These are phyloP conservation scores for Raffaelea arxii DNA, from an alignment of 2,329 filamentous ascomycete genomes.

Conservation along the genomic window DNA sequence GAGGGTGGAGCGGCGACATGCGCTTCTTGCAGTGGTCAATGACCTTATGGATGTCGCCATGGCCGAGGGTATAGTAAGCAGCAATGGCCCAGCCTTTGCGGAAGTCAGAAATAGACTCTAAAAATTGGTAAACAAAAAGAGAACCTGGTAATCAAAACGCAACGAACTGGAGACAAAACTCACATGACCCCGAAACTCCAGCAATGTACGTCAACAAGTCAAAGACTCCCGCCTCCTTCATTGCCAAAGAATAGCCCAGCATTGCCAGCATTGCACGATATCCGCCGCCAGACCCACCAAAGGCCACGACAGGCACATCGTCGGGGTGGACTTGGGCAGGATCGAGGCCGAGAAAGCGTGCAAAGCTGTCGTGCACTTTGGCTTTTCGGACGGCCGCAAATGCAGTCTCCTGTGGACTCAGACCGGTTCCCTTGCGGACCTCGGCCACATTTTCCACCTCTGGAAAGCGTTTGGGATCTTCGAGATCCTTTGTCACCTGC, in stretches of 20 bases:
- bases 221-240: constrained; percentile 19
- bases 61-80: constrained; percentile 21
- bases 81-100: constrained; percentile 18
- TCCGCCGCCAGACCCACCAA: constrained; percentile 21
- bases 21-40: constrained; percentile 22
- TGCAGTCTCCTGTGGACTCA: constrained; percentile 18
- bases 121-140: too few relatives aligned
- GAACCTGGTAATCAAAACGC: too few relatives aligned
- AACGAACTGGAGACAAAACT: not conserved
- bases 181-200: constrained; percentile 20
- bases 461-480: constrained; percentile 16
- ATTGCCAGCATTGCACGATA: constrained; percentile 20
- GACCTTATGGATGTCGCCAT: constrained; percentile 16
- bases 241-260: constrained; percentile 18
- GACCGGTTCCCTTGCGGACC: constrained; percentile 19
- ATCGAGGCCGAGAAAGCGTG: constrained; percentile 19
- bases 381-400: constrained; percentile 15
- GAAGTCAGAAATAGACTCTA: too few relatives aligned
- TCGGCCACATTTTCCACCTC: constrained; percentile 17
- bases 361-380: constrained; percentile 17
- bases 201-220: constrained; percentile 21
- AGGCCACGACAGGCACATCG: constrained; percentile 20
- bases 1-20: constrained; percentile 20
- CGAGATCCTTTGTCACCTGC: constrained; percentile 18
- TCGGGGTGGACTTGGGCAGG: constrained; percentile 18